Percentiles rank a stretch among this genome's conserved stretches.
Conservation (phyloP, 768 basidiomycete species). For the Asterophora parasitica region DNA sequence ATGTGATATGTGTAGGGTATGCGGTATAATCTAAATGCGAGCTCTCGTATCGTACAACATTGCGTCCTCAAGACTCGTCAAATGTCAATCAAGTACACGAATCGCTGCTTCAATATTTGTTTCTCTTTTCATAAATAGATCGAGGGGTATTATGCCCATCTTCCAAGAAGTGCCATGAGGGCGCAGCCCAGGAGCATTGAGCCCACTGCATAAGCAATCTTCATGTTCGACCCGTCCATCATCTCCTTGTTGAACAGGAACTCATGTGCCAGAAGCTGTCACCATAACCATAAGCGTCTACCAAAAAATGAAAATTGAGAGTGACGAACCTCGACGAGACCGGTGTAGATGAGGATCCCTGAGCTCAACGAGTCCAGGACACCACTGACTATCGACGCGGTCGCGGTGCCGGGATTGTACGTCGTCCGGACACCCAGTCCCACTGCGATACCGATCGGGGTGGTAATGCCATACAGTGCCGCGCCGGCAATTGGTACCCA, state of each 20-base stretch:
- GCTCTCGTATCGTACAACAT: no score
- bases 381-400: constrained; percentile 79
- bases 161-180: constrained; percentile 87
- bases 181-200: constrained; percentile 81
- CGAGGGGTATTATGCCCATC: constrained; percentile 63
- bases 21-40: no score
- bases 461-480: constrained; percentile 67
- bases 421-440: constrained; percentile 72
- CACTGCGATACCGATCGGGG: constrained; percentile 83
- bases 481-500: constrained; percentile 60
- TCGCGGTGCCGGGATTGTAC: constrained; percentile 78
- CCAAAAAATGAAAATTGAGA: background rate
- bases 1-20: no score
- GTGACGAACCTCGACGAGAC: constrained; percentile 49
- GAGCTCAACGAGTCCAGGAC: constrained; percentile 80
- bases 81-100: no score
- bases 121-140: no score
- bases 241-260: constrained; percentile 89
- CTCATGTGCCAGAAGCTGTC: constrained; percentile 86
- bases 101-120: background rate
- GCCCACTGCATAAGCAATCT: constrained; percentile 67
- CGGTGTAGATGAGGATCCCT: constrained; percentile 86
- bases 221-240: constrained; percentile 60
- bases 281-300: background rate
- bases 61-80: no score